A percentile compares a stretch with the other conserved stretches of the same genome.
These are phyloP conservation scores for Esteya vermicola DNA, from an alignment of 2,329 filamentous ascomycete species.

Conservation along the genomic window DNA sequence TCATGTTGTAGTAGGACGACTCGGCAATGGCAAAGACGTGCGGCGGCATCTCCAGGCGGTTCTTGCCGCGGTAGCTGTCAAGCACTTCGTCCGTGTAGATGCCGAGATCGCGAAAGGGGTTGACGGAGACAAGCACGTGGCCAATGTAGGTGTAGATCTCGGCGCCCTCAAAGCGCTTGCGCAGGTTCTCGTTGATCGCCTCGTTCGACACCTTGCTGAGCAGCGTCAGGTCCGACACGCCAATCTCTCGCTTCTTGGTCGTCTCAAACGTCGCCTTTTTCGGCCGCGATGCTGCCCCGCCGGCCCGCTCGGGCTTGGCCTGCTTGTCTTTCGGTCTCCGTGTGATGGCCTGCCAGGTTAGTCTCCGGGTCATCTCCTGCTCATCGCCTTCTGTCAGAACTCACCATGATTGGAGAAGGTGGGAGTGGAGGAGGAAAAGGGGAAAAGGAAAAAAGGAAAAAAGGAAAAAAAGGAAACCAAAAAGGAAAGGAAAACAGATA, in stretches of 20 bases:
- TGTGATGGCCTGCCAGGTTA: conserved; percentile 36
- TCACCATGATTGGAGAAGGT: background rate
- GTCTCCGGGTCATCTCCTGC: too few species aligned
- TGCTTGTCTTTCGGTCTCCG: conserved; percentile 33
- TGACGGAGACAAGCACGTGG: conserved; percentile 97
- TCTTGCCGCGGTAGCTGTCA: conserved; percentile 91
- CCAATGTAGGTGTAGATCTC: conserved; percentile 99
- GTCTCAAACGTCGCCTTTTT: conserved; percentile 94
- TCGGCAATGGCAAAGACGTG: conserved; percentile 98
- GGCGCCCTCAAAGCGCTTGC: conserved; percentile 92
- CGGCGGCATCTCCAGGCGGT: conserved; percentile 84
- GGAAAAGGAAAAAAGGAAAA: background rate
- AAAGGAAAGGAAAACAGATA: background rate
- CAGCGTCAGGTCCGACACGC: conserved; percentile 91
- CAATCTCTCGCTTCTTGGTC: conserved; percentile 98
- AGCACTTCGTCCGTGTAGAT: conserved; percentile 95
- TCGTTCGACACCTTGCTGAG: conserved; percentile 99
- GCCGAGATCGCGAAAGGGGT: conserved; percentile 91
- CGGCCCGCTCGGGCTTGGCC: conserved; percentile 25
- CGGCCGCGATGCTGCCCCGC: conserved; percentile 45
- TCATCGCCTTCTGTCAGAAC: too few species aligned
- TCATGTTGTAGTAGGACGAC: conserved; percentile 98
- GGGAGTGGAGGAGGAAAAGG: background rate
- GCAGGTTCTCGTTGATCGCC: conserved; percentile 97
- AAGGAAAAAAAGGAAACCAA: background rate